These are phyloP conservation scores for Arthrinium phaeospermum DNA, from an alignment of 2,329 filamentous ascomycete species.

Conservation along the genomic window DNA sequence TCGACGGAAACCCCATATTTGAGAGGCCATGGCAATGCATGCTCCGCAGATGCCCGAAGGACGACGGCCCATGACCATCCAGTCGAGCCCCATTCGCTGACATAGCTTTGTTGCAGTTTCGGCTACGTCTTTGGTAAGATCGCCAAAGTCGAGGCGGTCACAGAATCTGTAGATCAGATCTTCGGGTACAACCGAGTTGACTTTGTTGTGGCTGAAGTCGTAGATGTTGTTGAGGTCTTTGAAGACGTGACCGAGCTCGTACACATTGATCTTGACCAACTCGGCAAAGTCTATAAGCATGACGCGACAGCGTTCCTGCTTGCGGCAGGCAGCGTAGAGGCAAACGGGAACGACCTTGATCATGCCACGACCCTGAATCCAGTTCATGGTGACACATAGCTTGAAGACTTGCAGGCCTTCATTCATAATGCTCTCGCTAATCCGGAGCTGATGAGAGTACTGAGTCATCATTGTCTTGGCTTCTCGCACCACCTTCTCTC, in stretches of 20 bases:
- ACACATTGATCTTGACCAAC: conserved; percentile 82
- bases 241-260: conserved; percentile 88
- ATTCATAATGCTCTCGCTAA: conserved; percentile 68
- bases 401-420: conserved; percentile 77
- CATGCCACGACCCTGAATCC: conserved; percentile 84
- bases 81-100: conserved; percentile 92
- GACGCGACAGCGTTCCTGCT: conserved; percentile 77
- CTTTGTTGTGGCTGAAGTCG: conserved; percentile 64
- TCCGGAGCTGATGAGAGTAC: conserved; percentile 64
- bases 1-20: conserved; percentile 97
- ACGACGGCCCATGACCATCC: conserved; percentile 94
- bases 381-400: conserved; percentile 75
- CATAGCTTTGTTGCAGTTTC: conserved; percentile 87
- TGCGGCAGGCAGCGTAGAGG: conserved; percentile 86
- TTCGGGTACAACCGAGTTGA: conserved; percentile 79
- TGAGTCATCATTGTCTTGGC: conserved; percentile 65
- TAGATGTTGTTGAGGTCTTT: conserved; percentile 79
- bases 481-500: conserved; percentile 66
- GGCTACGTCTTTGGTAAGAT: conserved; percentile 81
- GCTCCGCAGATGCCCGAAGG: conserved; percentile 95
- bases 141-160: conserved; percentile 87
- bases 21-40: conserved; percentile 89
- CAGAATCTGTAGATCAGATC: conserved; percentile 92
- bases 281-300: conserved; percentile 98
- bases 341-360: conserved; percentile 88